A percentile compares a stretch with the other conserved stretches of the same genome.
Evolutionary conservation across 768 basidiomycete species (phyloP).

Genomic region (Leccinum truebloodii): DNA sequence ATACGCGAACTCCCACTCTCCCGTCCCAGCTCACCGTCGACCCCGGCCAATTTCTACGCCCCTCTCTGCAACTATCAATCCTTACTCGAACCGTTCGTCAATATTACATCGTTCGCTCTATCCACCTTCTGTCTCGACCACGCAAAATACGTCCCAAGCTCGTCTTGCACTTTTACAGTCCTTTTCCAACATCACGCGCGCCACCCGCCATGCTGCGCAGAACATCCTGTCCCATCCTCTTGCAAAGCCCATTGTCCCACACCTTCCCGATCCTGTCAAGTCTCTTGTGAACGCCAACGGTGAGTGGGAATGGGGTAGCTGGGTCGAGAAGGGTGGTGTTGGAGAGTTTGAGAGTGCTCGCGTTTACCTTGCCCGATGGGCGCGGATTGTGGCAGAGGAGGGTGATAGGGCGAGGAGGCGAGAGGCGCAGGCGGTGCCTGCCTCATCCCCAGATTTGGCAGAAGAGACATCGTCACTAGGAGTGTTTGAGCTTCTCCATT

Average conservation of each 20-base stretch:
- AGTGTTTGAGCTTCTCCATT: conserved; percentile 84
- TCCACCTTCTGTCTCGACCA: conserved; percentile 51
- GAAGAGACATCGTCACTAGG: conserved; percentile 78
- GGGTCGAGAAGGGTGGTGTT: conserved; percentile 91
- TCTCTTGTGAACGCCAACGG: conserved; percentile 89
- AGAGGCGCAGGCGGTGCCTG: conserved; percentile 71
- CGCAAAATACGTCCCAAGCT: conserved; percentile 64
- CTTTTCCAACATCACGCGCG: conserved; percentile 91
- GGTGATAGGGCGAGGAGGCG: conserved; percentile 85
- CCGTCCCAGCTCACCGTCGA: conserved; percentile 80
- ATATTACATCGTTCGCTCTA: conserved; percentile 77
- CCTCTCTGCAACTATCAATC: conserved; percentile 40
- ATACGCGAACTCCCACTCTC: conserved; percentile 74
- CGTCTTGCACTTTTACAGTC: conserved; percentile 86
- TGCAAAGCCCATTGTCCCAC: conserved; percentile 94
- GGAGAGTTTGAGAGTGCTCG: conserved; percentile 96
- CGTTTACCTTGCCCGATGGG: conserved; percentile 96
- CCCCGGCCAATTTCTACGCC: conserved; percentile 61
- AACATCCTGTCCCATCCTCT: conserved; percentile 94
- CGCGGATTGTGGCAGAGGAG: conserved; percentile 95
- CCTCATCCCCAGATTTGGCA: conserved; percentile 46
- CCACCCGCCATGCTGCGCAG: conserved; percentile 91
- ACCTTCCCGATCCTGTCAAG: conserved; percentile 91
- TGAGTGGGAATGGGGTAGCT: conserved; percentile 91
- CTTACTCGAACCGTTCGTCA: conserved; percentile 68